Percentiles rank a stretch among this genome's conserved stretches.
Evolutionary conservation across 805 yeast genomes (phyloP).

Genomic region (Hanseniaspora osmophila): DNA sequence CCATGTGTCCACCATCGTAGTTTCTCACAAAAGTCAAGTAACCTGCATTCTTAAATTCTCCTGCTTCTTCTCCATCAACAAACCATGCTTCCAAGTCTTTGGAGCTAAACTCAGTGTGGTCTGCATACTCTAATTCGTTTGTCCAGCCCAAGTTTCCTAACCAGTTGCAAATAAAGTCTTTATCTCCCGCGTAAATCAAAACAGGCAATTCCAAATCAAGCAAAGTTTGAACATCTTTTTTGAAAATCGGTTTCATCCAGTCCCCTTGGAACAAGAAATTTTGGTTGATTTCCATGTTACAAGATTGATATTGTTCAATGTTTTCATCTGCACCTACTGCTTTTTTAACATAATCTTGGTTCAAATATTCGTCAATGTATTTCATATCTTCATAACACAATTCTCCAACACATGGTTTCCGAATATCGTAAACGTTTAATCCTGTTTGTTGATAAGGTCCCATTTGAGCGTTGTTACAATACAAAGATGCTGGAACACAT

Average conservation of each 20-base stretch:
- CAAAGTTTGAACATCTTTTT: conserved; percentile 53
- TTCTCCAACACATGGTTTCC: conserved; percentile 61
- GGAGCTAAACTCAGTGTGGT: conserved; percentile 36
- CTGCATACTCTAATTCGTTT: conserved; percentile 54
- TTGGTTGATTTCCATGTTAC: conserved; percentile 66
- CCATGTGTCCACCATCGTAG: conserved; percentile 92
- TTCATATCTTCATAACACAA: conserved; percentile 72
- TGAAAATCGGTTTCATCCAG: conserved; percentile 75
- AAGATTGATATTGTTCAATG: conserved; percentile 58
- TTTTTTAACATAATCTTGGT: conserved; percentile 56
- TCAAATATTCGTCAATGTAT: conserved; percentile 66
- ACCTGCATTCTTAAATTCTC: conserved; percentile 51
- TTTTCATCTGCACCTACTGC: conserved; percentile 70
- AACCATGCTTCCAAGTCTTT: conserved; percentile 34
- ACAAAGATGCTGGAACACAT: conserved; percentile 82
- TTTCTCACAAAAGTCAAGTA: conserved; percentile 71
- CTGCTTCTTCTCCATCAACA: conserved; percentile 38
- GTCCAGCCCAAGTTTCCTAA: conserved; percentile 87
- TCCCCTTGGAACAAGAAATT: conserved; percentile 81
- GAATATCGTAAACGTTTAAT: conserved; percentile 79
- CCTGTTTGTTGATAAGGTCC: conserved; percentile 78
- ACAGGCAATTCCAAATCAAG: conserved; percentile 68
- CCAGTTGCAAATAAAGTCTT: conserved; percentile 95
- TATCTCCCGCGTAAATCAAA: conserved; percentile 86
- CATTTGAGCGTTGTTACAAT: conserved; percentile 76